Evolutionary conservation across 2,329 filamentous ascomycete genomes (phyloP), one percentile per base, ranked within the genome.

Genomic region (Sporothrix pallida): DNA sequence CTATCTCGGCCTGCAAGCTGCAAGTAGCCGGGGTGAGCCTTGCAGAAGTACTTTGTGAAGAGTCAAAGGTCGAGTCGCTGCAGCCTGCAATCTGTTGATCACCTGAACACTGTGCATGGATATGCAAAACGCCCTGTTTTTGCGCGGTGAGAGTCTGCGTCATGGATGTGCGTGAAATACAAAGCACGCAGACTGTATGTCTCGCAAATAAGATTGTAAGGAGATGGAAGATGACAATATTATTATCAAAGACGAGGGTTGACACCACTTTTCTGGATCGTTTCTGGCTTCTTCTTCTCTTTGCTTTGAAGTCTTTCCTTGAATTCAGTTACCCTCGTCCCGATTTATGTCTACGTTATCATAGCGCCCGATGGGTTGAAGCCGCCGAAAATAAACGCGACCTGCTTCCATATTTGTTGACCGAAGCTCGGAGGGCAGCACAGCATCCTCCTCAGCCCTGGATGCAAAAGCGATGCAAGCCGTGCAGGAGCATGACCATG

Each of bases 381-480:
- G 20, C 44, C 23, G 23, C 44, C 63, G 13, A 67, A 6, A 44
- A 9, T 12, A 48, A 70, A 48, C n/a, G 37, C 37, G 52, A 60
- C 67, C 26, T 69, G 48, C 67, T 70, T 44, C 67, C 50, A n/a
- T 46, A 56, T 70, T 58, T 31, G 67, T 17, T 56, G 67, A 58
- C 67, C 67, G 67, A 70, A 9, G 12, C 12, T 15, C 23, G 31
- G 26, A 23, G 10, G 15, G 48, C 15, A 63, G 4, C 37, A 46
- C 37, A 46, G 3, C 37, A 5, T 46, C 9, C 12, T 65, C n/a
- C 12, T 46, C 60, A 46, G 37, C 60, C 37, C 60, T 46, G 17
- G 60, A 65, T 46, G 60, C 42, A 44, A 31, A 63, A 12, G 31
- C 8, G 31, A 44, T 13, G 31, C 6, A 44, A 9, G 17, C 37